A percentile compares a stretch with the other conserved stretches of the same genome.
phyloP scores from a whole-genome alignment of 257 asterid species.

The Solanum etuberosum region DNA sequence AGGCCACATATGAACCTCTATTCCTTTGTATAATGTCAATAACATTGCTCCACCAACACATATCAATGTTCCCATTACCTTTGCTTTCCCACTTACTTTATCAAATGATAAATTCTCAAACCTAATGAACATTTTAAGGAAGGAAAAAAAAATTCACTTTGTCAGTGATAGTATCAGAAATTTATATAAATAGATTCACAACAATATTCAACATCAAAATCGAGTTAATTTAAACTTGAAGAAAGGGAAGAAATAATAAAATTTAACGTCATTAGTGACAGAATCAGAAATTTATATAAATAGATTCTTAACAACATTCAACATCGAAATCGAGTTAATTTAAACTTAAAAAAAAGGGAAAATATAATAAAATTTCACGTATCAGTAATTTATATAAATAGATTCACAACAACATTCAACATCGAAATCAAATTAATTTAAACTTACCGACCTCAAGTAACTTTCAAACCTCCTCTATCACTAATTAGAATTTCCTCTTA shows the following conservation, averaged over 20 bases:
- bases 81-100: slow-evolving; percentile 12
- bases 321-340: no score
- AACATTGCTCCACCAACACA: slow-evolving; percentile 18
- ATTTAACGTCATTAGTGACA: background rate
- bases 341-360: no score
- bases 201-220: background rate
- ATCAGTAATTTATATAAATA: no score
- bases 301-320: no score
- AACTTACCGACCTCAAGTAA: background rate
- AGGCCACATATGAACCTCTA: slow-evolving; percentile 6
- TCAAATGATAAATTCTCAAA: slow-evolving; percentile 5
- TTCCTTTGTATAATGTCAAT: slow-evolving; percentile 9
- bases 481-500: background rate
- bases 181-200: background rate
- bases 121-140: background rate
- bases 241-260: no score
- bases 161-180: background rate
- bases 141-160: no score
- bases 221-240: background rate
- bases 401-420: no score
- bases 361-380: no score
- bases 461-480: background rate
- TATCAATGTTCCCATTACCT: slow-evolving; percentile 8
- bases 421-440: no score
- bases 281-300: no score